phyloP scores from a whole-genome alignment of 805 yeast species.

The Suhomyces prunicola region DNA sequence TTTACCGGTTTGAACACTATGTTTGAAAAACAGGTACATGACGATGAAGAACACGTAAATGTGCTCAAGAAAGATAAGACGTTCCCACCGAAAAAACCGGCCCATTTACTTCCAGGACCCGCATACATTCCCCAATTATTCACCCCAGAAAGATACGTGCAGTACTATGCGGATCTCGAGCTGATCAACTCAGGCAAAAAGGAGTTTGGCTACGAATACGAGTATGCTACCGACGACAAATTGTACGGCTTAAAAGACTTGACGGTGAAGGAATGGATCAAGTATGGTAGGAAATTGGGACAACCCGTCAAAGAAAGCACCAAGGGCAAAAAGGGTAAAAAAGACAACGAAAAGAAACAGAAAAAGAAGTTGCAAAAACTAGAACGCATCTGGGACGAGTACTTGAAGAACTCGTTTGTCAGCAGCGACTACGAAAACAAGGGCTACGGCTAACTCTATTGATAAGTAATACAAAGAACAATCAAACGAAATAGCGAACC shows the following conservation, averaged over 20 bases:
- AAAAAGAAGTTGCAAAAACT: slow-evolving; percentile 15
- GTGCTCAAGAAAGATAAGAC: slow-evolving; percentile 49
- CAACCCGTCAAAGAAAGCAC: slow-evolving; percentile 29
- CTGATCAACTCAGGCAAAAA: slow-evolving; percentile 43
- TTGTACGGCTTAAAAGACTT: slow-evolving; percentile 53
- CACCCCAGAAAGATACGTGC: slow-evolving; percentile 70
- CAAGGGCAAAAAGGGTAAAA: slow-evolving; percentile 8
- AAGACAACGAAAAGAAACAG: slow-evolving; percentile 9
- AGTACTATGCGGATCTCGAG: slow-evolving; percentile 66
- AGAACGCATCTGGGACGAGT: slow-evolving; percentile 54
- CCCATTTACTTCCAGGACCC: slow-evolving; percentile 59
- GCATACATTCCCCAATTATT: slow-evolving; percentile 70
- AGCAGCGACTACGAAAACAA: slow-evolving; percentile 61
- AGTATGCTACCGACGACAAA: slow-evolving; percentile 65
- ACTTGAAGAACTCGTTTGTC: slow-evolving; percentile 57
- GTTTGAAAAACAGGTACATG: slow-evolving; percentile 14
- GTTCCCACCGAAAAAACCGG: slow-evolving; percentile 60
- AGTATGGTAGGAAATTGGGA: slow-evolving; percentile 53
- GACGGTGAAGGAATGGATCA: slow-evolving; percentile 61
- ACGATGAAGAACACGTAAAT: slow-evolving; percentile 4
- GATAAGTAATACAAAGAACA: not conserved
- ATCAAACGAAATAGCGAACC: no score
- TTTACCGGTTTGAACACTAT: slow-evolving; percentile 45
- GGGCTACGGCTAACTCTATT: slow-evolving; percentile 32
- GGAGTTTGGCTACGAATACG: slow-evolving; percentile 57